Conservation (phyloP, 495 filamentous ascomycete species). For the Tetracladium marchalianum region DNA sequence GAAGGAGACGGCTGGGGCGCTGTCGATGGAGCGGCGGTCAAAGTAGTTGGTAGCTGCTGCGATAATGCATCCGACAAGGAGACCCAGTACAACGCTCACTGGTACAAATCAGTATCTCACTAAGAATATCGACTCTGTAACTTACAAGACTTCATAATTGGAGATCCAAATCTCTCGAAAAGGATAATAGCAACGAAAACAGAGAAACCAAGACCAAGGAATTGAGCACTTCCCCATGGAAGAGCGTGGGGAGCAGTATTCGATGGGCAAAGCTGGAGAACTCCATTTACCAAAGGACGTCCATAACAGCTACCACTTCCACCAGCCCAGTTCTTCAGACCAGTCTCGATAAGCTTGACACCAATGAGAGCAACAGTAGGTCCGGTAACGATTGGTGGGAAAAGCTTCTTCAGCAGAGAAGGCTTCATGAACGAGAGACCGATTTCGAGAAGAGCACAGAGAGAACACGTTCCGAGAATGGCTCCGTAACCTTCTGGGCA, state of each 20-base stretch:
- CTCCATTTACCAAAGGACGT: constrained; percentile 37
- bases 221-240: constrained; percentile 80
- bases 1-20: constrained; percentile 67
- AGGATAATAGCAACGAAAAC: constrained; percentile 87
- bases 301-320: constrained; percentile 54
- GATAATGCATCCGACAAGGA: constrained; percentile 81
- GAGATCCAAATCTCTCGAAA: constrained; percentile 75
- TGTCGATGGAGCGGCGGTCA: constrained; percentile 54
- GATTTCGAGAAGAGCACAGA: constrained; percentile 67
- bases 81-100: constrained; percentile 69
- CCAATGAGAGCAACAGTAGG: constrained; percentile 74
- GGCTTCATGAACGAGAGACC: constrained; percentile 68
- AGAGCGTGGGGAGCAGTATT: constrained; percentile 67
- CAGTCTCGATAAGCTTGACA: constrained; percentile 61
- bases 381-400: constrained; percentile 84
- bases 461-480: constrained; percentile 61
- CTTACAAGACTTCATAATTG: constrained; percentile 42
- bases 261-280: constrained; percentile 58
- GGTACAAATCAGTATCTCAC: constrained; percentile 41
- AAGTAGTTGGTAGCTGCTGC: constrained; percentile 82
- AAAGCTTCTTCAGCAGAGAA: constrained; percentile 59
- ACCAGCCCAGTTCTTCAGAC: constrained; percentile 79
- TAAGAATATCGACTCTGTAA: constrained; percentile 24
- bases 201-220: constrained; percentile 81
- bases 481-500: constrained; percentile 85